A percentile compares a stretch with the other conserved stretches of the same genome.
Conservation (phyloP, 129 eudicot species). For the Helianthus tuberosus region DNA sequence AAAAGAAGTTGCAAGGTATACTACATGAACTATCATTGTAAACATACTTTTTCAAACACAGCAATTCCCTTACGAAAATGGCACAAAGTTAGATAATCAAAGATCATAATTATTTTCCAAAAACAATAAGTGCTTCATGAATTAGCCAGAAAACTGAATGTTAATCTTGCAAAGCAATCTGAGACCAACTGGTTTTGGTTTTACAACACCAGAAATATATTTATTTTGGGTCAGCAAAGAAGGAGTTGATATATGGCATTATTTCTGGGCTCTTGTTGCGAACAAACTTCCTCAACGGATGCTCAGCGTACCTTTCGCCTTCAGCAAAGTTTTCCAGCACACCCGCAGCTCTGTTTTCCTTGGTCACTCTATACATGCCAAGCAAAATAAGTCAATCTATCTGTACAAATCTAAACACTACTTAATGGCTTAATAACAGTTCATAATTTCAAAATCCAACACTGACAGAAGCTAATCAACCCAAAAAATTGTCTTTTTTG, state of each 20-base stretch:
- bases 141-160: not conserved
- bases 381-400: not conserved
- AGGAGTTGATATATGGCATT: constrained; percentile 81
- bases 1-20: too few species aligned
- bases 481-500: too few species aligned
- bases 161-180: not conserved
- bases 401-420: not conserved
- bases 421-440: not conserved
- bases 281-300: constrained; percentile 75
- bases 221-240: constrained; percentile 72
- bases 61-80: not conserved
- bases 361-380: constrained; percentile 54
- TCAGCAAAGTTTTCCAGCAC: constrained; percentile 79
- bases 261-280: constrained; percentile 74
- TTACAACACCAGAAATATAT: not conserved
- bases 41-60: not conserved
- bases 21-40: too few species aligned
- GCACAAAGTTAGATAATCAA: not conserved
- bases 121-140: constrained; percentile 3
- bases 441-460: not conserved
- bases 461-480: too few species aligned
- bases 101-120: not conserved
- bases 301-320: constrained; percentile 81
- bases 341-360: constrained; percentile 90
- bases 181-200: constrained; percentile 7